Percentiles rank a stretch among this genome's conserved stretches.
phyloP scores from a whole-genome alignment of 768 basidiomycete genomes.

The Pleurotus platypus region DNA sequence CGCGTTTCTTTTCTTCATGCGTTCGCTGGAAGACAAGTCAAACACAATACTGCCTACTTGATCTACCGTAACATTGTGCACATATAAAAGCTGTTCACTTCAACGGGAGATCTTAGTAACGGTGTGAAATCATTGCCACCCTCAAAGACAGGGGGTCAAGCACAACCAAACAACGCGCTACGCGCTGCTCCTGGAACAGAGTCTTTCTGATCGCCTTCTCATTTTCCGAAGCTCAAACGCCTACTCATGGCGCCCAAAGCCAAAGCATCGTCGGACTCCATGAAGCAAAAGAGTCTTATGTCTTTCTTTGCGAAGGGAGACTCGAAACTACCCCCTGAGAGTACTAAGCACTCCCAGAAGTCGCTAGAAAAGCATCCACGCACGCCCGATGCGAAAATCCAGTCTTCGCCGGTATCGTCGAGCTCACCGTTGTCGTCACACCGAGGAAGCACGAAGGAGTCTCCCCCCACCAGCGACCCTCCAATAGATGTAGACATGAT shows the following conservation, averaged over 20 bases:
- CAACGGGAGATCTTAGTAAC: too few relatives aligned
- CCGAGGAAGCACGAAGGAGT: slow-evolving; percentile 44
- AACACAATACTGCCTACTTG: too few relatives aligned
- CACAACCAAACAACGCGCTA: slow-evolving; percentile 1
- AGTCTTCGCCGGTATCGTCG: slow-evolving; percentile 1
- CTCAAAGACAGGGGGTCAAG: too few relatives aligned
- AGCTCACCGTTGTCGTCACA: slow-evolving; percentile 44
- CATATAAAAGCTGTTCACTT: too few relatives aligned
- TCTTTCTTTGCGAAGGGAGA: slow-evolving; percentile 7
- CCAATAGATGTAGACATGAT: slow-evolving; percentile 75
- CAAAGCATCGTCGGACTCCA: slow-evolving; percentile 8
- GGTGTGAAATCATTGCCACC: too few relatives aligned
- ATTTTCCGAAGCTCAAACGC: not conserved
- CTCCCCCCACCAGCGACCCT: slow-evolving; percentile 72
- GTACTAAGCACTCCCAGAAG: not conserved
- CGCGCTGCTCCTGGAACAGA: not conserved
- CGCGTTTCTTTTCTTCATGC: too few relatives aligned
- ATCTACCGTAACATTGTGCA: too few relatives aligned
- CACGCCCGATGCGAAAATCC: slow-evolving; percentile 1
- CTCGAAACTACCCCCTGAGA: not conserved
- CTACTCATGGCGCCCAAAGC: slow-evolving; percentile 3
- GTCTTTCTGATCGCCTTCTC: not conserved
- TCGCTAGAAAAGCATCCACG: not conserved
- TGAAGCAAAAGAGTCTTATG: slow-evolving; percentile 10
- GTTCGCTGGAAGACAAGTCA: too few relatives aligned